A percentile compares a stretch with the other conserved stretches of the same genome.
phyloP scores from a whole-genome alignment of 371 early-diverging fungal genomes.

The Mortierella sp. region DNA sequence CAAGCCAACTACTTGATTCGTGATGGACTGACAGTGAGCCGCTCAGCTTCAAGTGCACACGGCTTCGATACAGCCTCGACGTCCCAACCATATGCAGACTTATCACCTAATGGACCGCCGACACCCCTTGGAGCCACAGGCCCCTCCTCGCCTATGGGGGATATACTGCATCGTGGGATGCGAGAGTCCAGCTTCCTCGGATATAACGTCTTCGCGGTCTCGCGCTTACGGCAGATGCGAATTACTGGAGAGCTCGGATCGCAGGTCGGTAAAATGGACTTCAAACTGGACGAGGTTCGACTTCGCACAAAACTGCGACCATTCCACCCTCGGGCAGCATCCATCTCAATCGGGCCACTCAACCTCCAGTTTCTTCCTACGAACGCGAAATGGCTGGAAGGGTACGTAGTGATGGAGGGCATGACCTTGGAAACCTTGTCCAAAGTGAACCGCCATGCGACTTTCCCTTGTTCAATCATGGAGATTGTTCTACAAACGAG shows the following conservation, averaged over 20 bases:
- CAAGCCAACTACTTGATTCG: constrained; percentile 58
- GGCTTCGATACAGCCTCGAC: constrained; percentile 25
- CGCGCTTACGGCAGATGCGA: constrained; percentile 60
- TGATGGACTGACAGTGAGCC: constrained; percentile 37
- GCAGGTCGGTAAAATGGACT: constrained; percentile 74
- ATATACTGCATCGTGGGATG: constrained; percentile 14
- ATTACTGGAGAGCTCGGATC: constrained; percentile 80
- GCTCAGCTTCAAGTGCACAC: constrained; percentile 31
- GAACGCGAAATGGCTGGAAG: constrained; percentile 48
- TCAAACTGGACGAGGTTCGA: constrained; percentile 59
- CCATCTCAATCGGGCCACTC: constrained; percentile 58
- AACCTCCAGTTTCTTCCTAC: constrained; percentile 45
- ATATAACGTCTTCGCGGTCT: constrained; percentile 59
- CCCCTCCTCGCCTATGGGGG: constrained; percentile 10
- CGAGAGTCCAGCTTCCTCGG: constrained; percentile 59
- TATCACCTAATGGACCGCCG: not conserved
- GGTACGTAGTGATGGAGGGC: constrained; percentile 41
- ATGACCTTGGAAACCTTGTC: constrained; percentile 31
- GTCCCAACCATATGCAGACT: constrained; percentile 6
- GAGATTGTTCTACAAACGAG: constrained; percentile 42
- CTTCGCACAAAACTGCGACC: constrained; percentile 63
- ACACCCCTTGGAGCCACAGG: not conserved
- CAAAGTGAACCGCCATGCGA: constrained; percentile 31
- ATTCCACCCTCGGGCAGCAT: constrained; percentile 54
- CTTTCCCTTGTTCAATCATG: constrained; percentile 47